Evolutionary conservation across 2,329 filamentous ascomycete species (phyloP).

Genomic region (Lojkania enalia): DNA sequence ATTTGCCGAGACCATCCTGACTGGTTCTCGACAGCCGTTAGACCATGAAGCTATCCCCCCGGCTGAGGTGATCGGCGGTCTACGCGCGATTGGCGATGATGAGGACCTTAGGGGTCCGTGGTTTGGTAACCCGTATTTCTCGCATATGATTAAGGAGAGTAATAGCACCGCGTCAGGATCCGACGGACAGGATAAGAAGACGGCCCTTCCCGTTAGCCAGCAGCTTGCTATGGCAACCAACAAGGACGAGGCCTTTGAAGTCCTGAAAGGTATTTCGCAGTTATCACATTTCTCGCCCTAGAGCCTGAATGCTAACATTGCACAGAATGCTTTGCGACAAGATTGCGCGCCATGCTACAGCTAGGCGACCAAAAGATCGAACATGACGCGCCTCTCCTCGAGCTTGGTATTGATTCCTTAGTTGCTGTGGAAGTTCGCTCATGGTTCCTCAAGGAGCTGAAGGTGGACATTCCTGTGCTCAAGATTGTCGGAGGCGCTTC

Average conservation of each 20-base stretch:
- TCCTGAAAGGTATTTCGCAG: constrained; percentile 5
- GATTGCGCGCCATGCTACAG: constrained; percentile 4
- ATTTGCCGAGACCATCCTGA: constrained; percentile 16
- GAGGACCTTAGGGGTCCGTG: constrained; percentile 3
- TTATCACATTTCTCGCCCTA: no score
- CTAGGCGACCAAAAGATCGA: not conserved
- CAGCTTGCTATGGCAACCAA: constrained; percentile 4
- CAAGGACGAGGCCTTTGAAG: constrained; percentile 2
- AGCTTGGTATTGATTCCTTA: constrained; percentile 46
- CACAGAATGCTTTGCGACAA: constrained; percentile 3
- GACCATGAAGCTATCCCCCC: not conserved
- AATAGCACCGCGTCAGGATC: not conserved
- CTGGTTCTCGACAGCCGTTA: constrained; percentile 6
- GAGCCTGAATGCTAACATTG: no score
- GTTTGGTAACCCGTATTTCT: constrained; percentile 6
- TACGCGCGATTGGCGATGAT: not conserved
- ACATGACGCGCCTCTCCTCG: constrained; percentile 30
- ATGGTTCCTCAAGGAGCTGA: constrained; percentile 55
- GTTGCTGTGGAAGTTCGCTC: constrained; percentile 48
- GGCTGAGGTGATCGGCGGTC: constrained; percentile 1
- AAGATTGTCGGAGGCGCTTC: constrained; percentile 47
- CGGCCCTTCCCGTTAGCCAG: constrained; percentile 1
- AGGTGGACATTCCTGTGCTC: constrained; percentile 52
- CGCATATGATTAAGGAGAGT: constrained; percentile 2
- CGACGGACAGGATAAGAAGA: constrained; percentile 2